phyloP scores from a whole-genome alignment of 2,329 filamentous ascomycete species.

The Neofusicoccum sp. region DNA sequence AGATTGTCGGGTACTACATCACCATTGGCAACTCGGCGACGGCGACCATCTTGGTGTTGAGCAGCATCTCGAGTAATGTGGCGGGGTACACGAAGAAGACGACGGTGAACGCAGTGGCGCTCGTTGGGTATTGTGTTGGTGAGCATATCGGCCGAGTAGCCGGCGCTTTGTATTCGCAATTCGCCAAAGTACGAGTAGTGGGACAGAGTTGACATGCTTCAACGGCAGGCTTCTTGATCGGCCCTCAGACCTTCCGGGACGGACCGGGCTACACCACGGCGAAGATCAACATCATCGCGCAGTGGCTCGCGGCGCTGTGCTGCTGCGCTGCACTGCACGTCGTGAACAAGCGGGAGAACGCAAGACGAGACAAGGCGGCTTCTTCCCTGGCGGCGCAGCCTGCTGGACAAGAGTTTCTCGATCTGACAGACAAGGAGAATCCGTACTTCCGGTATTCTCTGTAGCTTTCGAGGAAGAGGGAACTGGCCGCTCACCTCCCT shows the following conservation, averaged over 20 bases:
- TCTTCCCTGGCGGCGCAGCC: not conserved
- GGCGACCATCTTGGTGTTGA: not conserved
- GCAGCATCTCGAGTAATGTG: not conserved
- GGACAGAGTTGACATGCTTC: too few species aligned
- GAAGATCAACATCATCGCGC: slow-evolving; percentile 1
- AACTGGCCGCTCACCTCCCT: slow-evolving; percentile 12
- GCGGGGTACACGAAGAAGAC: slow-evolving; percentile 8
- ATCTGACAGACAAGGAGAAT: not conserved
- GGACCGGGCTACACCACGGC: not conserved
- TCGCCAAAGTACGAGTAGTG: too few species aligned
- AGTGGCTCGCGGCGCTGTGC: slow-evolving; percentile 6
- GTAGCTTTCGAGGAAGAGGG: not conserved
- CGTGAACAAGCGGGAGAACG: not conserved
- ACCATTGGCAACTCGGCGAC: slow-evolving; percentile 2
- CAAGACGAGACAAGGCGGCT: not conserved
- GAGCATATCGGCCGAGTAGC: too few species aligned
- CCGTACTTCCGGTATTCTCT: not conserved
- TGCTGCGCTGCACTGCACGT: not conserved
- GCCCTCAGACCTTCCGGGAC: not conserved
- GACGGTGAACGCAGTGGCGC: not conserved
- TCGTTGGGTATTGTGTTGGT: slow-evolving; percentile 2
- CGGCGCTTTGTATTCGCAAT: too few species aligned
- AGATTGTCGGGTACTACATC: slow-evolving; percentile 2
- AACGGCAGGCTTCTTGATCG: not conserved
- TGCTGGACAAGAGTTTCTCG: not conserved